A percentile compares a stretch with the other conserved stretches of the same genome.
These are phyloP conservation scores for Fusarium abutilonis DNA, from an alignment of 2,329 filamentous ascomycete species.

Conservation along the genomic window DNA sequence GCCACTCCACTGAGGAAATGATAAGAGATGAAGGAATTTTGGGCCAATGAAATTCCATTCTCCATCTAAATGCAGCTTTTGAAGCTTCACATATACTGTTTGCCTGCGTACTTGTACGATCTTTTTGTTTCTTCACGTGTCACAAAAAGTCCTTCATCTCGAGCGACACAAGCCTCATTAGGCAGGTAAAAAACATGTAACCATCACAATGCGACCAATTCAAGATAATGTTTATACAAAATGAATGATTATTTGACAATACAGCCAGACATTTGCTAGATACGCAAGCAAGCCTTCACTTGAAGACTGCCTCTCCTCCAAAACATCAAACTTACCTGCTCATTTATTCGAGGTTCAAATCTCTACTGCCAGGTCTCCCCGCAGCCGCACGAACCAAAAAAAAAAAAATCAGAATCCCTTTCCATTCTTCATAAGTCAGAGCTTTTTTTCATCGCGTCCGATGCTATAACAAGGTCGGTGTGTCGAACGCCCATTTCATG, in stretches of 20 bases:
- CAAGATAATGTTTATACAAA: not conserved
- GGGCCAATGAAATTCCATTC: not conserved
- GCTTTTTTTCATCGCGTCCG: constrained; percentile 97
- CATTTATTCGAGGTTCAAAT: constrained; percentile 1
- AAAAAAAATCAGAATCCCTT: constrained; percentile 35
- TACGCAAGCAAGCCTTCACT: constrained; percentile 10
- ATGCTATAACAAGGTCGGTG: constrained; percentile 93
- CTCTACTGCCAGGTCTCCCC: constrained; percentile 16
- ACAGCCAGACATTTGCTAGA: not conserved
- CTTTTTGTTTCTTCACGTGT: constrained; percentile 20
- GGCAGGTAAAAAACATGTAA: not conserved
- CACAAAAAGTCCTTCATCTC: constrained; percentile 34
- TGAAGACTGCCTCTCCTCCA: not conserved
- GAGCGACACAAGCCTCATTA: not conserved
- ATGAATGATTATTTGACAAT: no score
- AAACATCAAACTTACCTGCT: constrained; percentile 19
- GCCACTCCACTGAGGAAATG: constrained; percentile 28
- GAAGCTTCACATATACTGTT: no score
- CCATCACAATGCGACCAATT: no score
- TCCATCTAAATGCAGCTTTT: not conserved
- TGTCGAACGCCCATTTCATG: constrained; percentile 99
- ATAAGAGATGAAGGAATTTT: constrained; percentile 7
- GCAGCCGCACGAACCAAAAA: constrained; percentile 8
- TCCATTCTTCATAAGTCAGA: constrained; percentile 76
- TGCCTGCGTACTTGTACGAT: not conserved